These are phyloP conservation scores for Trichosanthes cucumerina DNA, from an alignment of 306 rosid species.

Conservation along the genomic window DNA sequence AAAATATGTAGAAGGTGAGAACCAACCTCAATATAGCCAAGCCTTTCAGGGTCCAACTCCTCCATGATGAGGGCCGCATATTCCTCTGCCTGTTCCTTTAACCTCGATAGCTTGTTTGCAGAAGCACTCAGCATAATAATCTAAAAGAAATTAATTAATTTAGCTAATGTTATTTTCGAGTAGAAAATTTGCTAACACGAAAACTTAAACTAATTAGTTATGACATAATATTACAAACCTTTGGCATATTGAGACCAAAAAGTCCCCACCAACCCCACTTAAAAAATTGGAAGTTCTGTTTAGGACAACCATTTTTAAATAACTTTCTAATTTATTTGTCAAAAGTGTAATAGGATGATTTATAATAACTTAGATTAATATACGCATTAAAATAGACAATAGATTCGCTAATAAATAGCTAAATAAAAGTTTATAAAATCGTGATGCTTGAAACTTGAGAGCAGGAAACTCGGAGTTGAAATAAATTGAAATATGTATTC, in stretches of 20 bases:
- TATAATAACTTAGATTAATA: neutral
- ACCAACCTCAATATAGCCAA: conserved; percentile 89
- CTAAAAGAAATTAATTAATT: conserved; percentile 24
- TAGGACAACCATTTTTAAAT: neutral
- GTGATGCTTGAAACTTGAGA: conserved; percentile 34
- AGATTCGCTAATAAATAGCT: neutral
- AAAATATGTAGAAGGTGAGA: neutral
- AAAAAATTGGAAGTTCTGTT: conserved; percentile 7
- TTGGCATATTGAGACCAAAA: conserved; percentile 25
- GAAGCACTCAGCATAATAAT: conserved; percentile 93
- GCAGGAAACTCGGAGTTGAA: conserved; percentile 28
- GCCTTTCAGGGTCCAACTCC: conserved; percentile 90
- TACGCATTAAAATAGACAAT: neutral
- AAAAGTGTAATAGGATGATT: neutral
- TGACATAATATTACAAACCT: neutral
- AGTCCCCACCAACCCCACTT: conserved; percentile 68
- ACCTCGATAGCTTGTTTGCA: conserved; percentile 84
- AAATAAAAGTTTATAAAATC: neutral
- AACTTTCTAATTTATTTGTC: neutral
- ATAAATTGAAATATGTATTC: neutral
- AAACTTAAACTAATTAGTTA: neutral
- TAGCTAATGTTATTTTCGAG: neutral
- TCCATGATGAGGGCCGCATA: conserved; percentile 98
- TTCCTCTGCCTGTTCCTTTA: conserved; percentile 99
- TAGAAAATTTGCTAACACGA: neutral